Evolutionary conservation across 2,329 filamentous ascomycete genomes (phyloP).

Genomic region (Golovinomyces cichoracearum): DNA sequence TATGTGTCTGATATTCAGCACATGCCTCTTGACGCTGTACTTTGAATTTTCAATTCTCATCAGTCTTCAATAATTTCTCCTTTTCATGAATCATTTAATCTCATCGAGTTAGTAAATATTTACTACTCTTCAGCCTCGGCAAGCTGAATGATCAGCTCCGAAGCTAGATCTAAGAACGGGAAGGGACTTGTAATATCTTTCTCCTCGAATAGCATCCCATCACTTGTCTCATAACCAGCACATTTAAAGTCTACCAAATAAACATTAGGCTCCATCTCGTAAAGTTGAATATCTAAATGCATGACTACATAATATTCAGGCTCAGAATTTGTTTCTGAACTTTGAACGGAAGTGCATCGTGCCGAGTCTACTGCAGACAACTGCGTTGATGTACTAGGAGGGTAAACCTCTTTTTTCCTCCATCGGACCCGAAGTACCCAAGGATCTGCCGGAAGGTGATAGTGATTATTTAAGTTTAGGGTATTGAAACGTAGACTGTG

Average conservation of each 20-base stretch:
- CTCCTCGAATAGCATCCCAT: constrained; percentile 56
- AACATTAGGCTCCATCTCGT: constrained; percentile 73
- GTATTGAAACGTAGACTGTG: constrained; percentile 11
- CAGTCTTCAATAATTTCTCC: background rate
- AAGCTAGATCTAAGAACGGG: constrained; percentile 83
- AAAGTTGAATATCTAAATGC: constrained; percentile 87
- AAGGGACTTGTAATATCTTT: constrained; percentile 91
- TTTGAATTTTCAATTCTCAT: background rate
- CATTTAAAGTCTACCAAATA: constrained; percentile 98
- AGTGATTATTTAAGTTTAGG: constrained; percentile 34
- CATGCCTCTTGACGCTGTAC: background rate
- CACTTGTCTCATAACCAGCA: constrained; percentile 65
- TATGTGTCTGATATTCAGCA: background rate
- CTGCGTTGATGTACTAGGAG: constrained; percentile 24
- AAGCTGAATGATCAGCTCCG: constrained; percentile 74
- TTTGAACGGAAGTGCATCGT: constrained; percentile 13
- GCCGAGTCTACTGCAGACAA: constrained; percentile 22
- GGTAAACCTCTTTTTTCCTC: constrained; percentile 50
- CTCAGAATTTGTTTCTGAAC: constrained; percentile 4
- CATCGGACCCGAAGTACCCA: constrained; percentile 88
- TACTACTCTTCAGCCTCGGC: constrained; percentile 40
- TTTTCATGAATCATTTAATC: background rate
- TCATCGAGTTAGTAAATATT: background rate
- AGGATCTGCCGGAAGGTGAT: constrained; percentile 72
- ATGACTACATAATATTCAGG: constrained; percentile 37